These are phyloP conservation scores for Phytophthora multivora DNA, from an alignment of 352 stramenopile genomes.

Conservation along the genomic window DNA sequence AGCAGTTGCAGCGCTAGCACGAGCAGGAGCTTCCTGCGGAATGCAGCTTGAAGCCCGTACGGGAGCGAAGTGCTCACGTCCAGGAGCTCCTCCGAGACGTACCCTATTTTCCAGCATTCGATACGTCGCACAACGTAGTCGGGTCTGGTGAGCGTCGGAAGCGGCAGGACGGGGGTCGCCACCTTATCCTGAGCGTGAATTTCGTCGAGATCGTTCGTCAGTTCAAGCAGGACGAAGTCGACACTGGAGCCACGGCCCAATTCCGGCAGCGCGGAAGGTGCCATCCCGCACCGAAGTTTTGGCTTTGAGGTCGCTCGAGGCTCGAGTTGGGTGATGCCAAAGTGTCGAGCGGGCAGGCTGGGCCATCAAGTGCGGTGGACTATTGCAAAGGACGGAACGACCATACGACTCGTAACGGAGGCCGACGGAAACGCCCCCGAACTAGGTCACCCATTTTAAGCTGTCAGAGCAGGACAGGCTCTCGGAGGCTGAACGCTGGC, in stretches of 20 bases:
- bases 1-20: slow-evolving; percentile 39
- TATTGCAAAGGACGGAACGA: too few species aligned
- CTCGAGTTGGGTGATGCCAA: background rate
- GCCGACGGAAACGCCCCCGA: background rate
- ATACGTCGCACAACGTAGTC: slow-evolving; percentile 31
- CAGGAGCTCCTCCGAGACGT: slow-evolving; percentile 25
- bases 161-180: slow-evolving; percentile 18
- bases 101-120: slow-evolving; percentile 22
- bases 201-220: slow-evolving; percentile 17
- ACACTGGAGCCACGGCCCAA: background rate
- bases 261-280: slow-evolving; percentile 1
- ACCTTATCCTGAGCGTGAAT: slow-evolving; percentile 13
- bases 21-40: slow-evolving; percentile 41
- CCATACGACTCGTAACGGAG: background rate
- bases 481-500: background rate
- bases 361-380: background rate
- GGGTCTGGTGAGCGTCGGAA: slow-evolving; percentile 12
- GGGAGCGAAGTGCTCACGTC: slow-evolving; percentile 33
- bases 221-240: slow-evolving; percentile 31
- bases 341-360: background rate
- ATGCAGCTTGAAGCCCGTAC: slow-evolving; percentile 30
- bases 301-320: too few species aligned
- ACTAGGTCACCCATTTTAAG: background rate
- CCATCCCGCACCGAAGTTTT: slow-evolving; percentile 1
- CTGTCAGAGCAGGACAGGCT: background rate